Percentiles rank a stretch among this genome's conserved stretches.
These are phyloP conservation scores for Diplotaxis tenuifolia DNA, from an alignment of 345 rosid species.

Conservation along the genomic window DNA sequence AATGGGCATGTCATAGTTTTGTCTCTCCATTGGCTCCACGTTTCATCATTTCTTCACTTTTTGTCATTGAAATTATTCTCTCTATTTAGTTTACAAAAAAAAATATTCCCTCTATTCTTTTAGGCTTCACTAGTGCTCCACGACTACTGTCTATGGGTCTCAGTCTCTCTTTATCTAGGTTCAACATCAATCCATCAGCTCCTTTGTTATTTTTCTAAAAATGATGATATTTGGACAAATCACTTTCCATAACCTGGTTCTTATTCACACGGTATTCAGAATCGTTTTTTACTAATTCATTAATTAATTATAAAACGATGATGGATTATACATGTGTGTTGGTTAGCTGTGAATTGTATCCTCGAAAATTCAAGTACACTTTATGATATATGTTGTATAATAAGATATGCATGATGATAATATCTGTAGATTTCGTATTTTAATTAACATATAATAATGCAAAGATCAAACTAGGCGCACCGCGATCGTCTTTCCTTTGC, in stretches of 20 bases:
- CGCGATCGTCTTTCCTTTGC: background rate
- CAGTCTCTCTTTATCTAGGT: background rate
- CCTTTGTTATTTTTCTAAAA: background rate
- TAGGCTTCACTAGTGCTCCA: background rate
- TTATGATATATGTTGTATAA: no score
- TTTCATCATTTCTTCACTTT: background rate
- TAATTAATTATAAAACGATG: background rate
- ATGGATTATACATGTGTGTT: background rate
- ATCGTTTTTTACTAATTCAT: no score
- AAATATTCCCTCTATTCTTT: background rate
- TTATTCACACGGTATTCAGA: background rate
- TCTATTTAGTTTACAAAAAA: no score
- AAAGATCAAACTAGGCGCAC: background rate
- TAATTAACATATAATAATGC: background rate
- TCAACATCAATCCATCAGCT: background rate
- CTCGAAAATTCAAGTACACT: background rate
- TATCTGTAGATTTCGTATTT: background rate
- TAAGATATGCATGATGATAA: background rate
- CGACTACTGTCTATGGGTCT: background rate
- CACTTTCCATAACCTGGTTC: background rate
- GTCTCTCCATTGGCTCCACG: background rate
- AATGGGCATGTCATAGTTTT: background rate
- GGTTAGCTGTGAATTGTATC: background rate
- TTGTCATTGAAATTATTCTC: no score
- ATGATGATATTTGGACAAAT: background rate